phyloP scores from a whole-genome alignment of 2,329 filamentous ascomycete genomes.

The Fusarium neocosmosporiellum region DNA sequence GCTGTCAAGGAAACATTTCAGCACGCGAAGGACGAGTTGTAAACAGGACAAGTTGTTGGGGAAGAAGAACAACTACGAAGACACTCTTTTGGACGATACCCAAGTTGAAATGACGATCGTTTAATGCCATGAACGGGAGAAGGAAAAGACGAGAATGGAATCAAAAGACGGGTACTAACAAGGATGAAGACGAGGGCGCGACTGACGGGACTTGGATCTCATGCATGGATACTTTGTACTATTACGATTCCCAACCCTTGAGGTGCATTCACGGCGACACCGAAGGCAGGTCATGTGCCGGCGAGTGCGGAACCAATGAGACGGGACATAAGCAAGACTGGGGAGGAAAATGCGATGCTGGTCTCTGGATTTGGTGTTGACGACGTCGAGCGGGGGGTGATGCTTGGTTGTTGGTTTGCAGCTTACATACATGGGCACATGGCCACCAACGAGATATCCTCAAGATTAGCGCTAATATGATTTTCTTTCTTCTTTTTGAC shows the following conservation, averaged over 20 bases:
- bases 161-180: slow-evolving; percentile 12
- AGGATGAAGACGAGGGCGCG: slow-evolving; percentile 23
- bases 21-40: slow-evolving; percentile 56
- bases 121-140: slow-evolving; percentile 37
- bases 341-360: slow-evolving; percentile 2
- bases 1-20: slow-evolving; percentile 54
- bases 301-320: neutral
- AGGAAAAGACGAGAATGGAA: slow-evolving; percentile 20
- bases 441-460: slow-evolving; percentile 13
- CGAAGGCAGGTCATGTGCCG: slow-evolving; percentile 5
- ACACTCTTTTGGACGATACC: slow-evolving; percentile 46
- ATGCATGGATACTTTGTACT: slow-evolving; percentile 34
- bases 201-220: slow-evolving; percentile 40
- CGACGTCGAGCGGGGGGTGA: slow-evolving; percentile 16
- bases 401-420: slow-evolving; percentile 2
- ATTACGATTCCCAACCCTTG: slow-evolving; percentile 29
- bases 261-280: slow-evolving; percentile 14
- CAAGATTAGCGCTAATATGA: slow-evolving; percentile 23
- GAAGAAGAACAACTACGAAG: slow-evolving; percentile 15
- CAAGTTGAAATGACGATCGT: slow-evolving; percentile 43
- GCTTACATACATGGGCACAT: slow-evolving; percentile 2
- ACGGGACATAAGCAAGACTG: neutral
- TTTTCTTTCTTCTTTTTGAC: slow-evolving; percentile 4
- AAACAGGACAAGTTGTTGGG: neutral
- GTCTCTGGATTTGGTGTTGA: slow-evolving; percentile 8